phyloP scores from a whole-genome alignment of 1,139 yeast genomes.

The Taphrina flavorubra region DNA sequence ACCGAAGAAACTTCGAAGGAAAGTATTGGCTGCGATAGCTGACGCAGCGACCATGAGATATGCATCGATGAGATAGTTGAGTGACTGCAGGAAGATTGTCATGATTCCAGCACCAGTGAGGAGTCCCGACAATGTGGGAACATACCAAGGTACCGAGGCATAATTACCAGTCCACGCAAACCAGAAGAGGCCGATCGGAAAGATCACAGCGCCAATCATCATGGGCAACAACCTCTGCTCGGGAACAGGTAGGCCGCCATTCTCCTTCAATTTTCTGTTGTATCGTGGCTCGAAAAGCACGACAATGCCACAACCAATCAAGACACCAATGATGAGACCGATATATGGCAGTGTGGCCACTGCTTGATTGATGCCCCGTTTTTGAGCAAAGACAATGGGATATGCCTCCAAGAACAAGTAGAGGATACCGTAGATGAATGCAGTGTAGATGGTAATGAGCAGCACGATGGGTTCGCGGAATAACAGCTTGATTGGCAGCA shows the following conservation, averaged over 20 bases:
- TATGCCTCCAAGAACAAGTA: conserved; percentile 72
- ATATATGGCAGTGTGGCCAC: conserved; percentile 78
- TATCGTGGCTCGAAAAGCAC: conserved; percentile 50
- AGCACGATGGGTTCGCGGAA: conserved; percentile 38
- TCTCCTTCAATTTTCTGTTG: conserved; percentile 61
- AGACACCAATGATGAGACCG: conserved; percentile 72
- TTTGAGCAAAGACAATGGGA: conserved; percentile 70
- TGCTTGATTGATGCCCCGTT: conserved; percentile 72
- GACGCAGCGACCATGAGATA: conserved; percentile 65
- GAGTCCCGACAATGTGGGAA: conserved; percentile 44
- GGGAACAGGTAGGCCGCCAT: conserved; percentile 22
- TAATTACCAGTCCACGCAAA: conserved; percentile 45
- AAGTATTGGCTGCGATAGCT: conserved; percentile 72
- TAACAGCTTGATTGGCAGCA: conserved; percentile 37
- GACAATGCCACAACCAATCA: conserved; percentile 54
- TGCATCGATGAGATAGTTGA: conserved; percentile 62
- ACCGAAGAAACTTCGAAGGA: conserved; percentile 62
- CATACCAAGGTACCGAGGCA: conserved; percentile 44
- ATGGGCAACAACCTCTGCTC: conserved; percentile 26
- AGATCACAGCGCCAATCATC: conserved; percentile 24
- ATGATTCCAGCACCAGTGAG: conserved; percentile 45
- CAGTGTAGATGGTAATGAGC: conserved; percentile 52
- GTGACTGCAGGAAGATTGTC: conserved; percentile 53
- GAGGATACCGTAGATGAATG: conserved; percentile 67
- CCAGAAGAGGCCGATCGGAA: conserved; percentile 45